phyloP scores from a whole-genome alignment of 306 rosid species.

The Macrotyloma uniflorum region DNA sequence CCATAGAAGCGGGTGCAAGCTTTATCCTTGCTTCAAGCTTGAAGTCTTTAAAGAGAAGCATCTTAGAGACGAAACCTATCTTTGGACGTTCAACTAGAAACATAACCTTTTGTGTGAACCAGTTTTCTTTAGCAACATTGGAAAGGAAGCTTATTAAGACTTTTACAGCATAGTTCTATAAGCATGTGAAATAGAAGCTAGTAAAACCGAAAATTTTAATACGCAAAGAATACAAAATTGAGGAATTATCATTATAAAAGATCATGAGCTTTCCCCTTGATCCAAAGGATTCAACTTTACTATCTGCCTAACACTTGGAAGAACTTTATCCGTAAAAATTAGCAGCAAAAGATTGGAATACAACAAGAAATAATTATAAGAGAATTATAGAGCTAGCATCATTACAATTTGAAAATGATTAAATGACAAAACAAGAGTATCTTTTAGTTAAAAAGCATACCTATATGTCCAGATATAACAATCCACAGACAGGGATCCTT shows the following conservation, averaged over 20 bases:
- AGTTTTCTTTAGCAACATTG: no score
- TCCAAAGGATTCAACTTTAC: conserved; percentile 12
- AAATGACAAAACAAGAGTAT: neutral
- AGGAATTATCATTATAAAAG: neutral
- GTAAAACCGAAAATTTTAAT: neutral
- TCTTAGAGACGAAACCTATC: conserved; percentile 4
- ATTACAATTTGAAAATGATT: conserved; percentile 7
- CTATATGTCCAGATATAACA: conserved; percentile 57
- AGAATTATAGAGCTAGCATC: neutral
- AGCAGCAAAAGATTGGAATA: conserved; percentile 5
- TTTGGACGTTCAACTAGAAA: conserved; percentile 7
- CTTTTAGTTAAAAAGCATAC: conserved; percentile 40
- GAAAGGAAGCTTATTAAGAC: neutral
- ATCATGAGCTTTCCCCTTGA: neutral
- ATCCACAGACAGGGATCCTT: conserved; percentile 57
- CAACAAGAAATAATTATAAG: conserved; percentile 13
- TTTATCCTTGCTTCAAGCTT: conserved; percentile 21
- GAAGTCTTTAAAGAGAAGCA: neutral
- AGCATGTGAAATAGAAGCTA: conserved; percentile 20
- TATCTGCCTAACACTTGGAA: neutral
- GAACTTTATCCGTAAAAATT: conserved; percentile 9
- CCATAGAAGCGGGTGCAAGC: neutral
- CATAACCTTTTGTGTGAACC: neutral
- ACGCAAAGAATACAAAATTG: neutral
- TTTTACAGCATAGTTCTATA: neutral